Conservation (phyloP, 495 filamentous ascomycete species). For the Chaetomium cochliodes region DNA sequence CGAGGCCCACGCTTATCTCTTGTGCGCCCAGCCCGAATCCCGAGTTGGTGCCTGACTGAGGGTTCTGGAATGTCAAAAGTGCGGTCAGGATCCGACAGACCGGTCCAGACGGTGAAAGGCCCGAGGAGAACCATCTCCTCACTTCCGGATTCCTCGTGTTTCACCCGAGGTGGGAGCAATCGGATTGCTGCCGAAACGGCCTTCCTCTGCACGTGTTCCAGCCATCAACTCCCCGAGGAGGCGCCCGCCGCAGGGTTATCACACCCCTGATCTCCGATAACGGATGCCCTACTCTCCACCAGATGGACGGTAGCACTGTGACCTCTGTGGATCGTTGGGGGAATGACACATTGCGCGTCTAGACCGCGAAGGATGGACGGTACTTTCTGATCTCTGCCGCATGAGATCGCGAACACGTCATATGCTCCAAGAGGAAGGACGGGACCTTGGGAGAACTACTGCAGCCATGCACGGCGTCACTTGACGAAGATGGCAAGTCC, state of each 20-base stretch:
- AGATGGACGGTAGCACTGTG: not conserved
- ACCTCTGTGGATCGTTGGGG: not conserved
- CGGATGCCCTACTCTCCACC: slow-evolving; percentile 16
- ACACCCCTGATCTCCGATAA: slow-evolving; percentile 21
- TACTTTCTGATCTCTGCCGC: not conserved
- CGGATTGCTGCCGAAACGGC: not conserved
- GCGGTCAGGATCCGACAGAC: slow-evolving; percentile 19
- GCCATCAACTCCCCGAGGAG: not conserved
- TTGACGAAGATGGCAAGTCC: not conserved
- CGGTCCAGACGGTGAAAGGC: not conserved
- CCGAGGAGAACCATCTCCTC: too few species aligned
- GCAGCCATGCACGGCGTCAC: not conserved
- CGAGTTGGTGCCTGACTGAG: slow-evolving; percentile 1
- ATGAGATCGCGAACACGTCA: not conserved
- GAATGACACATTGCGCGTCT: not conserved
- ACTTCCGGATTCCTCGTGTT: not conserved
- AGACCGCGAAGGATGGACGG: not conserved
- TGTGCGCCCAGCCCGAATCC: not conserved
- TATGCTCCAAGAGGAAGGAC: not conserved
- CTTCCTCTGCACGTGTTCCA: not conserved
- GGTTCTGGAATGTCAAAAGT: not conserved
- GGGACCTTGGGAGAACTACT: not conserved
- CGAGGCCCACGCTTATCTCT: not conserved
- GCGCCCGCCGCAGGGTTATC: slow-evolving; percentile 1
- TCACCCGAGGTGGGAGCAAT: not conserved